Evolutionary conservation across 495 filamentous ascomycete species (phyloP).

Genomic region (Thermothielavioides terrestris): DNA sequence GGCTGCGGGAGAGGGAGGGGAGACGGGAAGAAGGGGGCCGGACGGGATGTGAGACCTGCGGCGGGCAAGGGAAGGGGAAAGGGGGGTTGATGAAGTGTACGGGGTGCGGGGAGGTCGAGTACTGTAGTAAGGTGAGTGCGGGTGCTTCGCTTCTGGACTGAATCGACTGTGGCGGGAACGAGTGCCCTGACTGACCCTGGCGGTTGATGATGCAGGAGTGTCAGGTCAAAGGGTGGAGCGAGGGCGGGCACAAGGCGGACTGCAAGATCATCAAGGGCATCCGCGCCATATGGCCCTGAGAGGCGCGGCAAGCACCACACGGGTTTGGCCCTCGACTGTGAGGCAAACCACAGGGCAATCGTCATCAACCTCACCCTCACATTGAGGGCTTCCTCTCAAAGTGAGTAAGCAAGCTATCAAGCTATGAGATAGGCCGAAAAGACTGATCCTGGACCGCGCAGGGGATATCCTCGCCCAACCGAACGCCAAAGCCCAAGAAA

Average conservation of each 20-base stretch:
- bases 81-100: conserved; percentile 29
- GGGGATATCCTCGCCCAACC: too few relatives aligned
- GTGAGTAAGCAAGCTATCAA: too few relatives aligned
- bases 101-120: conserved; percentile 32
- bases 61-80: conserved; percentile 6
- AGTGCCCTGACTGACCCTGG: too few relatives aligned
- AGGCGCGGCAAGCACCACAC: too few relatives aligned
- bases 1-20: conserved; percentile 13
- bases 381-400: too few relatives aligned
- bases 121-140: conserved; percentile 35
- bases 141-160: not conserved
- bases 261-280: conserved; percentile 36
- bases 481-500: too few relatives aligned
- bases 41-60: conserved; percentile 33
- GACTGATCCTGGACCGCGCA: too few relatives aligned
- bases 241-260: conserved; percentile 34
- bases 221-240: conserved; percentile 34
- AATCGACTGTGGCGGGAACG: not conserved
- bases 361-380: too few relatives aligned
- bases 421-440: too few relatives aligned
- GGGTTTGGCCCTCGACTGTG: too few relatives aligned
- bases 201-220: conserved; percentile 25
- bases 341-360: too few relatives aligned
- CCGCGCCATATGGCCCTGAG: conserved; percentile 28
- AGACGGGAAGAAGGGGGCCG: conserved; percentile 1